Evolutionary conservation across 805 yeast genomes (phyloP).

Genomic region (Kazachstania kunashirensis): DNA sequence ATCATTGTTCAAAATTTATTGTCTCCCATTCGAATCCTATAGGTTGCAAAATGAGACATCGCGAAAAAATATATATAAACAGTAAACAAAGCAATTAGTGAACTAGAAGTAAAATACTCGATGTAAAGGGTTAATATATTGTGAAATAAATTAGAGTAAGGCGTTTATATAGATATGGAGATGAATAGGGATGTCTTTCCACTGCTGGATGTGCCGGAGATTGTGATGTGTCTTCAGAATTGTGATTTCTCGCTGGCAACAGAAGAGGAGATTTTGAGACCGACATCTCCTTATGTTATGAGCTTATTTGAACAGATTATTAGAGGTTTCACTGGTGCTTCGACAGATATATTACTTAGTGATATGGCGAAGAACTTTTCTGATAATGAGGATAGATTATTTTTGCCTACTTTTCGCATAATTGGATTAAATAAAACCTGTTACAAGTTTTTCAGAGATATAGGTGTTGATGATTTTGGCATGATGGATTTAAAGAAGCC

Average conservation of each 20-base stretch:
- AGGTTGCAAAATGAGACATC: too few relatives aligned
- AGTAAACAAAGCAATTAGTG: too few relatives aligned
- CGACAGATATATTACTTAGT: slow-evolving; percentile 23
- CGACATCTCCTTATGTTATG: slow-evolving; percentile 47
- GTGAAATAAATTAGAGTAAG: too few relatives aligned
- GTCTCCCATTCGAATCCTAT: too few relatives aligned
- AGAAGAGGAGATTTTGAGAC: slow-evolving; percentile 49
- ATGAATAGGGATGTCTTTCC: slow-evolving; percentile 47
- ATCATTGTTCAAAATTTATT: too few relatives aligned
- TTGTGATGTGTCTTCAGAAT: slow-evolving; percentile 48
- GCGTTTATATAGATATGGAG: too few relatives aligned
- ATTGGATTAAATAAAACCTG: slow-evolving; percentile 52
- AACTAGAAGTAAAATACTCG: too few relatives aligned
- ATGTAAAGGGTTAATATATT: too few relatives aligned
- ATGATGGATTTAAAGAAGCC: slow-evolving; percentile 69
- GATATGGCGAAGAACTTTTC: slow-evolving; percentile 3
- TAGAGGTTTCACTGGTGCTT: slow-evolving; percentile 49
- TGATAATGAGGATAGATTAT: slow-evolving; percentile 6
- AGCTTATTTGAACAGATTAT: slow-evolving; percentile 50
- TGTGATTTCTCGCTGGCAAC: slow-evolving; percentile 49
- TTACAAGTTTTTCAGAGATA: slow-evolving; percentile 51
- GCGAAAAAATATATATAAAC: too few relatives aligned
- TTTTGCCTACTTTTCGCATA: slow-evolving; percentile 32
- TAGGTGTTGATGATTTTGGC: slow-evolving; percentile 72
- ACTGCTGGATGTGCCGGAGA: slow-evolving; percentile 47